A percentile compares a stretch with the other conserved stretches of the same genome.
These are phyloP conservation scores for Pseudogymnoascus sp. DNA, from an alignment of 2,329 filamentous ascomycete species.

Conservation along the genomic window DNA sequence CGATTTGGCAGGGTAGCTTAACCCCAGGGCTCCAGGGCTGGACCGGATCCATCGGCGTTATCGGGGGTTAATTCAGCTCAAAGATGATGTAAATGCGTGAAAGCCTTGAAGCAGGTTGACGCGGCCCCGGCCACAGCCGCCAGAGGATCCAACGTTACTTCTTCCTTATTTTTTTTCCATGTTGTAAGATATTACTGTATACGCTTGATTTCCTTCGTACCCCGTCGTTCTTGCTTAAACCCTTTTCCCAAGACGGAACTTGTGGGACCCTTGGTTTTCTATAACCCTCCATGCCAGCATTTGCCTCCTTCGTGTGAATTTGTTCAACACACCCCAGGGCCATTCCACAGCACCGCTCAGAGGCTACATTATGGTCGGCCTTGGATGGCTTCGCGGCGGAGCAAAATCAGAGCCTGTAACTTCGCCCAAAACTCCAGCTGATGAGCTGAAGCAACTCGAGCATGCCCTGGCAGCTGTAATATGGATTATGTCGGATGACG, in stretches of 20 bases:
- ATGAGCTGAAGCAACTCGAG: constrained; percentile 50
- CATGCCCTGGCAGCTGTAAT: constrained; percentile 59
- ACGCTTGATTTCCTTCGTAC: neutral
- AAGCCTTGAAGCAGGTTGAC: constrained; percentile 1
- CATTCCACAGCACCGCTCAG: neutral
- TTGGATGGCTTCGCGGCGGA: neutral
- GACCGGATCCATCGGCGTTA: constrained; percentile 11
- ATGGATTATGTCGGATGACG: constrained; percentile 82
- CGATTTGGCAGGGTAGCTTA: constrained; percentile 3
- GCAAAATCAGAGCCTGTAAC: neutral
- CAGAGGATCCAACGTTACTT: neutral
- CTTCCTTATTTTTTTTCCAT: neutral
- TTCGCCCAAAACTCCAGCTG: constrained; percentile 29
- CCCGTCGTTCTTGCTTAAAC: neutral
- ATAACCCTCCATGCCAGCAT: neutral
- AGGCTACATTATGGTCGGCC: constrained; percentile 5
- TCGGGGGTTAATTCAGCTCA: neutral
- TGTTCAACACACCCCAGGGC: neutral
- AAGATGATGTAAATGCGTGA: constrained; percentile 4
- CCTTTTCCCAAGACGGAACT: neutral
- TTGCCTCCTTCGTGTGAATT: neutral
- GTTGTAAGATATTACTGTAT: constrained; percentile 6
- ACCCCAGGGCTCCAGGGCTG: neutral
- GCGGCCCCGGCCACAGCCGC: neutral
- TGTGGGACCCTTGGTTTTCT: neutral